These are phyloP conservation scores for Draba incana DNA, from an alignment of 345 rosid genomes.

Conservation along the genomic window DNA sequence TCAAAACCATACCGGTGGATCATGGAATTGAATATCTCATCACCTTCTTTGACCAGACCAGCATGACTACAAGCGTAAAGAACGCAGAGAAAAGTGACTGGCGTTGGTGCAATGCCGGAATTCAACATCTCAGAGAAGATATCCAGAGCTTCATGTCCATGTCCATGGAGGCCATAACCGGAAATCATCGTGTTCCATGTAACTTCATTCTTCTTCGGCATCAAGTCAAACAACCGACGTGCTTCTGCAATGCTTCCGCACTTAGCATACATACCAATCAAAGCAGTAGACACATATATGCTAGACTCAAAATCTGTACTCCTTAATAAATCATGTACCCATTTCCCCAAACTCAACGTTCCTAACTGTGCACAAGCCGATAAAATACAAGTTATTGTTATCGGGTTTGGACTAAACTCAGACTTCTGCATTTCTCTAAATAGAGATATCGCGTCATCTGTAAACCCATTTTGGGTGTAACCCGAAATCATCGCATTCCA, in stretches of 20 bases:
- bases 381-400: constrained; percentile 68
- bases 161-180: constrained; percentile 85
- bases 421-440: constrained; percentile 66
- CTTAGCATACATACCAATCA: constrained; percentile 84
- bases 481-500: constrained; percentile 93
- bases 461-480: constrained; percentile 74
- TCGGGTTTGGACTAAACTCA: constrained; percentile 58
- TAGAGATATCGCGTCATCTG: constrained; percentile 66
- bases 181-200: constrained; percentile 90
- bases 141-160: constrained; percentile 64
- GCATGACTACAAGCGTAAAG: constrained; percentile 88
- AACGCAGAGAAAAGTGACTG: constrained; percentile 69
- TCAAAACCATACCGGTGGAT: constrained; percentile 53
- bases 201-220: constrained; percentile 67
- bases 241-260: constrained; percentile 78
- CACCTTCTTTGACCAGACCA: constrained; percentile 74
- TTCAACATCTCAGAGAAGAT: constrained; percentile 60
- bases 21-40: constrained; percentile 66
- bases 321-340: constrained; percentile 63
- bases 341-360: constrained; percentile 67
- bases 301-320: constrained; percentile 57
- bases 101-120: constrained; percentile 55
- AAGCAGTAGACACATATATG: constrained; percentile 70
- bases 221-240: constrained; percentile 56
- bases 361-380: constrained; percentile 88